Conservation (phyloP, 106 monocot species). For the Gastrodia elata region DNA sequence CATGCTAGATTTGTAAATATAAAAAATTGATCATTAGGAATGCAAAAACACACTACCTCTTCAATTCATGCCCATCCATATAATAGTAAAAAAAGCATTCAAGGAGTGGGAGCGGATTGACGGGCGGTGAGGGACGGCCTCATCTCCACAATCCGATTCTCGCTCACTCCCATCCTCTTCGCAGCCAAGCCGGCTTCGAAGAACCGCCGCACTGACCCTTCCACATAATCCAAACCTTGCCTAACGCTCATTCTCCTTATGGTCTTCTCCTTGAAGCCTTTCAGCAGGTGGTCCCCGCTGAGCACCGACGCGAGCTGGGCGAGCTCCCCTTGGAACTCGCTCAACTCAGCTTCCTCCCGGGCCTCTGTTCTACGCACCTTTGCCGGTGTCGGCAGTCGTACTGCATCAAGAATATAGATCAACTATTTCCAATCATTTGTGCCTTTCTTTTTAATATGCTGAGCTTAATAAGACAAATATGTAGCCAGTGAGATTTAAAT, state of each 20-base stretch:
- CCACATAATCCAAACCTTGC: constrained; percentile 51
- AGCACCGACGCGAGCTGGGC: constrained; percentile 55
- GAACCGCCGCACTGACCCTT: constrained; percentile 48
- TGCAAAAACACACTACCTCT: no score
- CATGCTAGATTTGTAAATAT: no score
- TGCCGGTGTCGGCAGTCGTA: constrained; percentile 46
- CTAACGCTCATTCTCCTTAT: constrained; percentile 52
- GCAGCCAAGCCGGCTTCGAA: constrained; percentile 61
- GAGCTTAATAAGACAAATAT: not conserved
- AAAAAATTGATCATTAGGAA: no score
- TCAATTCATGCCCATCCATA: no score
- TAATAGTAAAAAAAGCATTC: no score
- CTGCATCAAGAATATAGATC: constrained; percentile 19
- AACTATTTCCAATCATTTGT: no score
- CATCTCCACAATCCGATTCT: constrained; percentile 81
- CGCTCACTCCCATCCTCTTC: constrained; percentile 52
- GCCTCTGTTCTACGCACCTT: constrained; percentile 38
- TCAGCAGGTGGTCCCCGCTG: constrained; percentile 41
- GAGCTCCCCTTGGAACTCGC: constrained; percentile 74
- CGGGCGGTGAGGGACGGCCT: constrained; percentile 24
- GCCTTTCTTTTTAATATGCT: no score
- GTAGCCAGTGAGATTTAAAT: not conserved
- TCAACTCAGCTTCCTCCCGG: constrained; percentile 56
- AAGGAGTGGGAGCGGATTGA: no score
- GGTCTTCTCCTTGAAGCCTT: constrained; percentile 39